Conservation (phyloP, 75 land plant genomes). For the Cupressus sempervirens region DNA sequence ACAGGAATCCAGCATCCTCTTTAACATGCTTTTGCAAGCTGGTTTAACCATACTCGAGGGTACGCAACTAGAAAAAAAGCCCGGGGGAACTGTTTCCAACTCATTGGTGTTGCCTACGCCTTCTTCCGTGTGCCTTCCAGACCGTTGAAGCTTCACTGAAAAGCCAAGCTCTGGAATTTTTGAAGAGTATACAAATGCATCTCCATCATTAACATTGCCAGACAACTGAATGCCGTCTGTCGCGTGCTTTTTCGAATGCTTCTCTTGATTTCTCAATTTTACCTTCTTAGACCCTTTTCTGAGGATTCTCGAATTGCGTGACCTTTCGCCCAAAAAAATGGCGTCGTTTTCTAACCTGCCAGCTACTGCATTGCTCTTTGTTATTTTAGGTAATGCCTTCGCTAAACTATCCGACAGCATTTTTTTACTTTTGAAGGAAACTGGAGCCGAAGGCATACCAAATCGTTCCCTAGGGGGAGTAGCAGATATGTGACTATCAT, state of each 20-base stretch:
- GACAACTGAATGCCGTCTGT: no score
- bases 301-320: not conserved
- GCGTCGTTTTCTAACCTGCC: constrained; percentile 9
- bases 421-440: not conserved
- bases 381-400: constrained; percentile 8
- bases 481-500: constrained; percentile 10
- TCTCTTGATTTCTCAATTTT: not conserved
- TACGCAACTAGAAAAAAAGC: constrained; percentile 10
- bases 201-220: not conserved
- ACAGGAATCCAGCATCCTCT: not conserved
- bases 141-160: constrained; percentile 11
- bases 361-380: not conserved
- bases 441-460: not conserved
- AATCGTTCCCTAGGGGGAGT: constrained; percentile 12
- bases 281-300: constrained; percentile 1
- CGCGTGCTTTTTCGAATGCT: not conserved
- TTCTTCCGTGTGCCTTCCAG: not conserved
- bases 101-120: not conserved
- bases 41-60: constrained; percentile 9
- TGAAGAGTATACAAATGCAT: not conserved
- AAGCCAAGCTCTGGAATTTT: constrained; percentile 6
- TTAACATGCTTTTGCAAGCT: constrained; percentile 3
- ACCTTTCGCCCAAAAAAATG: constrained; percentile 9
- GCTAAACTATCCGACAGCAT: constrained; percentile 2
- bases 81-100: constrained; percentile 3